Evolutionary conservation across 2,329 filamentous ascomycete species (phyloP).

Genomic region (Sporothrix curviconia): DNA sequence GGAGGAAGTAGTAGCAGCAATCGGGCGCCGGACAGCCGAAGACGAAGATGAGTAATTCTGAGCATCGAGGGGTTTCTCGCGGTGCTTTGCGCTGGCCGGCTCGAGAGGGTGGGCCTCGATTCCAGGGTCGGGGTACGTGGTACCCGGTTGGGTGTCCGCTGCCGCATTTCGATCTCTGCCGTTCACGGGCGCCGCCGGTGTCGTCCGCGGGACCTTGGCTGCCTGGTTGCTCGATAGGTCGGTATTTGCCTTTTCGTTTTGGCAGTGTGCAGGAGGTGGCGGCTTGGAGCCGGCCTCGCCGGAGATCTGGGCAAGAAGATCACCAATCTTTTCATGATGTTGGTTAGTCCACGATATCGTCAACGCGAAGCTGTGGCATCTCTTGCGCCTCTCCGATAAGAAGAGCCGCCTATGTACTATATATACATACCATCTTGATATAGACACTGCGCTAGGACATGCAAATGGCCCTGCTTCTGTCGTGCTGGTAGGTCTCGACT

Average conservation of each 20-base stretch:
- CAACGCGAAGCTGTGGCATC: neutral
- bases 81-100: neutral
- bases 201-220: slow-evolving; percentile 37
- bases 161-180: neutral
- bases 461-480: neutral
- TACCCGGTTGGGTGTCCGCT: slow-evolving; percentile 4
- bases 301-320: slow-evolving; percentile 56
- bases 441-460: neutral
- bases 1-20: neutral
- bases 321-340: slow-evolving; percentile 38
- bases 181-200: slow-evolving; percentile 16
- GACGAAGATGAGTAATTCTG: neutral
- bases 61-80: neutral
- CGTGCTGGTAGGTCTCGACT: neutral
- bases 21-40: neutral
- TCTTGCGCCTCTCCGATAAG: too few species aligned
- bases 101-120: neutral
- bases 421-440: slow-evolving; percentile 7
- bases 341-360: neutral
- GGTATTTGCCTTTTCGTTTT: slow-evolving; percentile 54
- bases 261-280: slow-evolving; percentile 28
- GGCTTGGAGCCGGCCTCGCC: slow-evolving; percentile 42
- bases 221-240: slow-evolving; percentile 32
- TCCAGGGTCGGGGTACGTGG: slow-evolving; percentile 5
- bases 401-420: too few species aligned